Conservation (phyloP, 2,329 filamentous ascomycete species). For the Ceratocystis ficicola region DNA sequence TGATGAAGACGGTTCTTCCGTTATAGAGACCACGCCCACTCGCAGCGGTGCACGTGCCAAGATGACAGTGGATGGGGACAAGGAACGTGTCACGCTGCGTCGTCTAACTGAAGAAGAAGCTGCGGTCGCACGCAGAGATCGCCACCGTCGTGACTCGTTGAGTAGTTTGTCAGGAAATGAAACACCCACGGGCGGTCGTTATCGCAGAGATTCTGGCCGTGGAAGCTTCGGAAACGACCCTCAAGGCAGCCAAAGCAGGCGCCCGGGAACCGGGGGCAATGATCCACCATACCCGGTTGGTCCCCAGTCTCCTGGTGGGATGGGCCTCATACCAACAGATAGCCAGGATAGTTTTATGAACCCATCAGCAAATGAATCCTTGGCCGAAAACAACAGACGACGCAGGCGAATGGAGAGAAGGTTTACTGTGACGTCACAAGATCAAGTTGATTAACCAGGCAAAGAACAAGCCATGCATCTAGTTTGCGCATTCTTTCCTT, state of each 20-base stretch:
- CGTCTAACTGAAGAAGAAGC: slow-evolving; percentile 50
- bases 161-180: slow-evolving; percentile 48
- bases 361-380: slow-evolving; percentile 33
- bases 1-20: slow-evolving; percentile 25
- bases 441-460: slow-evolving; percentile 10
- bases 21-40: slow-evolving; percentile 33
- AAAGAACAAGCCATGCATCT: neutral
- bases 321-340: slow-evolving; percentile 38
- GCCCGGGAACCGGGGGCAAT: slow-evolving; percentile 37
- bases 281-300: slow-evolving; percentile 51
- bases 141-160: slow-evolving; percentile 38
- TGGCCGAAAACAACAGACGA: slow-evolving; percentile 39
- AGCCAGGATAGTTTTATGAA: slow-evolving; percentile 40
- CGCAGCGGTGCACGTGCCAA: slow-evolving; percentile 44
- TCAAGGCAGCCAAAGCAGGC: slow-evolving; percentile 13
- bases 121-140: slow-evolving; percentile 28
- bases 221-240: slow-evolving; percentile 17
- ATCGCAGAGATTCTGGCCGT: slow-evolving; percentile 39
- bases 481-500: slow-evolving; percentile 4
- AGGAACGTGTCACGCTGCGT: slow-evolving; percentile 49
- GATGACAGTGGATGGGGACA: slow-evolving; percentile 40
- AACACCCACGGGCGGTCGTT: slow-evolving; percentile 36
- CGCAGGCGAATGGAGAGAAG: slow-evolving; percentile 44
- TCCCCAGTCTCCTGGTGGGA: slow-evolving; percentile 29
- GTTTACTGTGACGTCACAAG: slow-evolving; percentile 28